phyloP scores from a whole-genome alignment of 1,284 basidiomycete genomes.

The Thelephora terrestris region DNA sequence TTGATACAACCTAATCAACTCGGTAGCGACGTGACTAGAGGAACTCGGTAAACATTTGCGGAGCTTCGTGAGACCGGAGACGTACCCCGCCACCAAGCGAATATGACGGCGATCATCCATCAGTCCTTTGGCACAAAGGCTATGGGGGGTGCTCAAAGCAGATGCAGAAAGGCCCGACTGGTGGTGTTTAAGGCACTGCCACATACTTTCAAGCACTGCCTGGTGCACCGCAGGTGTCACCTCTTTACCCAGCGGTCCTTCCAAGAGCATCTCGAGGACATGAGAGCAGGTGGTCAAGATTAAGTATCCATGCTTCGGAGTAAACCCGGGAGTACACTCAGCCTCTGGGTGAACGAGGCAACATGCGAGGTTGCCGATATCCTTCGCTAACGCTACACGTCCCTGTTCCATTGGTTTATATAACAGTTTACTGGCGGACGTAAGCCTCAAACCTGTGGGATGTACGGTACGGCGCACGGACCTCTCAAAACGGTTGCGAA shows the following conservation, averaged over 20 bases:
- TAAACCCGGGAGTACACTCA: conserved; percentile 19
- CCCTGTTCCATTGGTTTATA: conserved; percentile 24
- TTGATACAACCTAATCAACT: conserved; percentile 35
- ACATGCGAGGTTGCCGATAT: conserved; percentile 32
- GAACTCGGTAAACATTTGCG: neutral
- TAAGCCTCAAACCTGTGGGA: neutral
- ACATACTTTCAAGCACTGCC: conserved; percentile 33
- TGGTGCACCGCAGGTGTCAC: conserved; percentile 37
- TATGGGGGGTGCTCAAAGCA: conserved; percentile 29
- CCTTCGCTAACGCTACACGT: conserved; percentile 26
- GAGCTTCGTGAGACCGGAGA: conserved; percentile 2
- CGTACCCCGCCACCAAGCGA: conserved; percentile 60
- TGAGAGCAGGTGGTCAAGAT: conserved; percentile 30
- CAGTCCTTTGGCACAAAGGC: conserved; percentile 36
- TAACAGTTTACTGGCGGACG: conserved; percentile 5
- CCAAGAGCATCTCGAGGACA: conserved; percentile 33
- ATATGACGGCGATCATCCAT: conserved; percentile 45
- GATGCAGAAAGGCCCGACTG: conserved; percentile 21
- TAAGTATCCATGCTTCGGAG: conserved; percentile 19
- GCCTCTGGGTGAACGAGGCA: conserved; percentile 30
- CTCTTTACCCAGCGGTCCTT: conserved; percentile 31
- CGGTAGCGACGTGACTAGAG: conserved; percentile 14
- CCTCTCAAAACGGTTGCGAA: conserved; percentile 31
- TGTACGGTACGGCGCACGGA: conserved; percentile 11
- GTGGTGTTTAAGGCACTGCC: conserved; percentile 39